These are phyloP conservation scores for Graphilbum fragrans DNA, from an alignment of 2,329 filamentous ascomycete species.

Conservation along the genomic window DNA sequence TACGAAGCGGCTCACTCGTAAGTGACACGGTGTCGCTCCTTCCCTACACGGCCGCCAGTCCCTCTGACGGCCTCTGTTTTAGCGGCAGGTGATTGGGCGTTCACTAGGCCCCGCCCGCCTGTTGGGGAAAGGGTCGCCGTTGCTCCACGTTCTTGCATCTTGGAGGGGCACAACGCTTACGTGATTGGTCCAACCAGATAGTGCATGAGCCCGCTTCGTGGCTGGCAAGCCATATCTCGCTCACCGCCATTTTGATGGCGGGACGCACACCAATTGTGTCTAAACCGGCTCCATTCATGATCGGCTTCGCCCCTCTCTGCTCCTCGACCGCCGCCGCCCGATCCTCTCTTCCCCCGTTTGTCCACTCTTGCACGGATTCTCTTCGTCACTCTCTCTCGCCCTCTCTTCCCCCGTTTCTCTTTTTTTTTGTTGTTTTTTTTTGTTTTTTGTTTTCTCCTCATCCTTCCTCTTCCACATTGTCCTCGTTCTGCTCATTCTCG, in stretches of 20 bases:
- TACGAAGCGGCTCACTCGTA: too few species aligned
- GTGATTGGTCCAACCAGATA: conserved; percentile 7
- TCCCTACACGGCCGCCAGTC: background rate
- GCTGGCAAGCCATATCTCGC: conserved; percentile 10
- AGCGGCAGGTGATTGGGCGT: conserved; percentile 7
- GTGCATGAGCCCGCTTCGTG: conserved; percentile 11
- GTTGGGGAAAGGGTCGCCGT: conserved; percentile 1
- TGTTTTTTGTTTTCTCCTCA: background rate
- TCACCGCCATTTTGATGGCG: conserved; percentile 10
- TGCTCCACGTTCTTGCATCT: conserved; percentile 9
- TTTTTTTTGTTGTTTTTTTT: background rate
- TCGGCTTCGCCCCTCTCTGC: background rate
- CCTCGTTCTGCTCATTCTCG: background rate
- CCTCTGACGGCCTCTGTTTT: background rate
- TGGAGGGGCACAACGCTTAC: background rate
- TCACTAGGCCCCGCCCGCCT: conserved; percentile 7
- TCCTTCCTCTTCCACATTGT: background rate
- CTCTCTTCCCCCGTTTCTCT: background rate
- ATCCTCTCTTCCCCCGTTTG: background rate
- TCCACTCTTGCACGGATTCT: background rate
- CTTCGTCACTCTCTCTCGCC: background rate
- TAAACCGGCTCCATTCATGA: background rate
- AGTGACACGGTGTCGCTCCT: too few species aligned
- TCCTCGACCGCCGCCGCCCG: conserved; percentile 1
- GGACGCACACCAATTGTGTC: background rate